Conservation (phyloP, 2,329 filamentous ascomycete species). For the Cryphonectria japonica region DNA sequence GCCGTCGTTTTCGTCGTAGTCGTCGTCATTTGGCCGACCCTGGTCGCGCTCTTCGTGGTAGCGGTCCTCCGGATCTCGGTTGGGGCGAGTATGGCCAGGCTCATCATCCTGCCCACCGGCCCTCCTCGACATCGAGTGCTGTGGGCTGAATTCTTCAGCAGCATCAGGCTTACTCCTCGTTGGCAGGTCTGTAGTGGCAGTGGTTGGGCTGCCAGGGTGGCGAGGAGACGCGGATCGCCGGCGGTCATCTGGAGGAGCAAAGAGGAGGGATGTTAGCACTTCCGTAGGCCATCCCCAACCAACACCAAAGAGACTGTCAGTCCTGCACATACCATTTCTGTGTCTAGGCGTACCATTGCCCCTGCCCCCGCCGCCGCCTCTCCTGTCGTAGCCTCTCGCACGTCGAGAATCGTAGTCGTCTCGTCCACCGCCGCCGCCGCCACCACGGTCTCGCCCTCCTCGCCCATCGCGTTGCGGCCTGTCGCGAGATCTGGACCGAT, state of each 20-base stretch:
- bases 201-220: constrained; percentile 30
- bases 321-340: constrained; percentile 20
- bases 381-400: constrained; percentile 19
- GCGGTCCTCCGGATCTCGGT: constrained; percentile 31
- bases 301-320: background rate
- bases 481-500: constrained; percentile 30
- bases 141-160: constrained; percentile 26
- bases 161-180: constrained; percentile 40
- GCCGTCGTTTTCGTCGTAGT: constrained; percentile 24
- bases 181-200: constrained; percentile 37
- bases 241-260: constrained; percentile 31
- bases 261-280: constrained; percentile 9
- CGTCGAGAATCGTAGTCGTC: constrained; percentile 23
- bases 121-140: constrained; percentile 41
- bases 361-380: constrained; percentile 13
- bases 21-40: constrained; percentile 19
- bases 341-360: constrained; percentile 23
- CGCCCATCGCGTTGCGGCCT: constrained; percentile 31
- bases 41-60: constrained; percentile 28
- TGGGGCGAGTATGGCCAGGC: constrained; percentile 29
- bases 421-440: background rate
- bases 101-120: constrained; percentile 41
- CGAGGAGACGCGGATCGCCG: constrained; percentile 46
- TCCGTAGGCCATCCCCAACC: background rate
- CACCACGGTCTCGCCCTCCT: constrained; percentile 15